Base-by-base conservation (phyloP, 2,329 filamentous ascomycete genomes). In the Phaeosphaeriaceae sp. region DNA sequence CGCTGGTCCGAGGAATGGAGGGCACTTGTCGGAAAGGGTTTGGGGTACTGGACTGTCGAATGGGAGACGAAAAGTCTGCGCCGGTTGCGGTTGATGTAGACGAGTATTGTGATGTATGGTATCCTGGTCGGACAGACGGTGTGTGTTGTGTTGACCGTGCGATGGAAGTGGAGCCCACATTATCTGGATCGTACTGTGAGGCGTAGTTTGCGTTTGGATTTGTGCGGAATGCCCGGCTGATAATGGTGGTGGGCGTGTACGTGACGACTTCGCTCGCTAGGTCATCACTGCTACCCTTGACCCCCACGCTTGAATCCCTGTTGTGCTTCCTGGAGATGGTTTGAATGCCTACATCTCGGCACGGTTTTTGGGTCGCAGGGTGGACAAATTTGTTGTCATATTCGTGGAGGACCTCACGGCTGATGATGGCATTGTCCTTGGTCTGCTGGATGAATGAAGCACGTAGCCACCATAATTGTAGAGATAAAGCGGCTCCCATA, bases 371-470 rank as follows among this genome's bases (percentile, higher is more conserved):
- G n/a, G 96, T 83, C 9, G 87, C 83, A 2, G 94, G 94, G 66
- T 95, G 91, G 1, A 99, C 94, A 67, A 88, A 97, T 76, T 99
- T 99, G 61, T 86, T 90, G 69, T 97, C 91, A 69, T 99, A 99
- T 75, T 99, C 94, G 70, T 92, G 87, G 75, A 97, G 81, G 4
- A 97, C 93, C 74, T 97, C 90, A 62, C 88, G 91, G 61, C 96
- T 91, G 50, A 99, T 88, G 38, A 97, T 82, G 2, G 86, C 81
- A 2, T 84, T 85, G 72, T 99, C 94, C 69, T 92, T 96, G 52
- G 84, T 85, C 71, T 97, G 92, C 69, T 93, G 92, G 3, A 84
- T 81, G 73, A 93, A 97, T 28, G 81, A 85, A 2, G 81, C 82
- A 52, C 88, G 87, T 41, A 97, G 77, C 23, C 90, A 78, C 43